Conservation (phyloP, 1,139 yeast species). For the Yamadazyma kanchanaburiensis region DNA sequence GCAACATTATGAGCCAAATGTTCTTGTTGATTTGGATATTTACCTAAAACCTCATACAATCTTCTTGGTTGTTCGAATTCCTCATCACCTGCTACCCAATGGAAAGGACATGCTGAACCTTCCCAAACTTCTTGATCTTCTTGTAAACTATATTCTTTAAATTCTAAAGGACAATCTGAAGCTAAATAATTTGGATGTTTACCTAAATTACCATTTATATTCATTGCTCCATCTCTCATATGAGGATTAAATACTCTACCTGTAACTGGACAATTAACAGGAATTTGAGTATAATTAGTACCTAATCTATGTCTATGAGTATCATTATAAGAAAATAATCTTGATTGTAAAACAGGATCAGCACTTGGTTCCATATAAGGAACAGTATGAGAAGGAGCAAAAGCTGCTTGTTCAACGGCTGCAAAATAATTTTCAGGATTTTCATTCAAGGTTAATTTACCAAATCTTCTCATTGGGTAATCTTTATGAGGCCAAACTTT, state of each 20-base stretch:
- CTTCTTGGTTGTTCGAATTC: conserved; percentile 67
- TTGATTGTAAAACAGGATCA: conserved; percentile 79
- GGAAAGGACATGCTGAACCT: conserved; percentile 85
- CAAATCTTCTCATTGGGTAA: conserved; percentile 65
- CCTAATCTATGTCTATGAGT: conserved; percentile 62
- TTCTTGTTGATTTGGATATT: conserved; percentile 72
- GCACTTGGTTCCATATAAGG: conserved; percentile 78
- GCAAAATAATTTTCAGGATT: conserved; percentile 71
- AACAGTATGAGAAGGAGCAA: conserved; percentile 73
- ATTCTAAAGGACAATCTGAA: conserved; percentile 50
- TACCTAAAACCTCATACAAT: conserved; percentile 74
- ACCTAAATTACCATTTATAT: conserved; percentile 77
- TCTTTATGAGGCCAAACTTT: conserved; percentile 73
- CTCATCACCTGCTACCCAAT: conserved; percentile 72
- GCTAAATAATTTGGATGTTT: conserved; percentile 69
- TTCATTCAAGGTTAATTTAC: conserved; percentile 57
- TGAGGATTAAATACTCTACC: conserved; percentile 47
- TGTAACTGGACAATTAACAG: conserved; percentile 57
- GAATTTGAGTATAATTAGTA: conserved; percentile 60
- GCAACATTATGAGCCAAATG: conserved; percentile 83
- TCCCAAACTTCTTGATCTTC: conserved; percentile 81
- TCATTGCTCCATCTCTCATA: conserved; percentile 81
- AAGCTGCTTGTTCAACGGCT: conserved; percentile 72
- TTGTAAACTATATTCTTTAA: conserved; percentile 39
- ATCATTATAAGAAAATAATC: conserved; percentile 77